Conservation (phyloP, 352 stramenopile genomes). For the Pythium sukuiense region DNA sequence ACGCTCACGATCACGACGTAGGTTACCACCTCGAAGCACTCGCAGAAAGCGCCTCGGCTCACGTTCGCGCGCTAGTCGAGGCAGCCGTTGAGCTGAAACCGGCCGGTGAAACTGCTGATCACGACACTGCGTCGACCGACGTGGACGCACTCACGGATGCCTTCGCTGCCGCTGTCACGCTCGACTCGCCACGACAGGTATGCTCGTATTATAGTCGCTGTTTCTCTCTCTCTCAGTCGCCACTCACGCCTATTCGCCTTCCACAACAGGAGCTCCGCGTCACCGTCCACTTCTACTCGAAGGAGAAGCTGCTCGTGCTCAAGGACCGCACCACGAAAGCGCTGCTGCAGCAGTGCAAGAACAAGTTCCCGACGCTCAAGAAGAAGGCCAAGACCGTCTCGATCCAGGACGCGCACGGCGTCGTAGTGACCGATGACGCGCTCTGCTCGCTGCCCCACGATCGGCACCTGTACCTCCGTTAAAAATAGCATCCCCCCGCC, state of each 20-base stretch:
- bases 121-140: background rate
- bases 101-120: conserved; percentile 2
- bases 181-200: conserved; percentile 14
- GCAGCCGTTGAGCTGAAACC: conserved; percentile 21
- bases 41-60: conserved; percentile 33
- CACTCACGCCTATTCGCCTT: no score
- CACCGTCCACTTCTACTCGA: conserved; percentile 32
- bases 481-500: background rate
- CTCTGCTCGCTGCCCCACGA: conserved; percentile 30
- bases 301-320: conserved; percentile 41
- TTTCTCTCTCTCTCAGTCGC: background rate
- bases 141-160: conserved; percentile 21
- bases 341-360: conserved; percentile 36
- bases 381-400: conserved; percentile 24
- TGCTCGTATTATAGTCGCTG: background rate
- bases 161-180: conserved; percentile 26
- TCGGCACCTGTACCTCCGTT: conserved; percentile 36
- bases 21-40: conserved; percentile 41
- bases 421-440: conserved; percentile 25
- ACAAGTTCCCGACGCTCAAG: conserved; percentile 40
- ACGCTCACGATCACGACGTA: conserved; percentile 12
- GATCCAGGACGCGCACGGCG: conserved; percentile 37
- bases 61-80: conserved; percentile 38
- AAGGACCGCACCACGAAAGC: conserved; percentile 34
- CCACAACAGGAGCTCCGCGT: conserved; percentile 33